Evolutionary conservation across 805 yeast genomes (phyloP).

Genomic region (Pichia scutulata): DNA sequence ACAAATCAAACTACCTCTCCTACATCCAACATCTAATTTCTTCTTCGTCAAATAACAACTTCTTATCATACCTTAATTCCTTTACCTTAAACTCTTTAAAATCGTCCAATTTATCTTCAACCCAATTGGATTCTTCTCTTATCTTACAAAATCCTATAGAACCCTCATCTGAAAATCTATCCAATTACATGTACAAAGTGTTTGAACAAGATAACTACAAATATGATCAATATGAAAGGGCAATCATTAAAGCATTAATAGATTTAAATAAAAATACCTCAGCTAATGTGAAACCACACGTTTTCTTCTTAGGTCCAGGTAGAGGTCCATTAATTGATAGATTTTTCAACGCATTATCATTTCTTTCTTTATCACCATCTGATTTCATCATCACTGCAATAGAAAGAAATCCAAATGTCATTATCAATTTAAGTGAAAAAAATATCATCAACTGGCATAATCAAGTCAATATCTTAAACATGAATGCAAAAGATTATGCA

Average conservation of each 20-base stretch:
- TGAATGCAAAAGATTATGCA: conserved; percentile 53
- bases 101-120: conserved; percentile 9
- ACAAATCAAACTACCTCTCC: conserved; percentile 23
- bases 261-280: conserved; percentile 24
- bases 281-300: conserved; percentile 4
- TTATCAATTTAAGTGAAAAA: conserved; percentile 39
- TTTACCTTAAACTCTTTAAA: conserved; percentile 19
- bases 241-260: conserved; percentile 48
- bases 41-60: conserved; percentile 17
- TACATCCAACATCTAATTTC: conserved; percentile 21
- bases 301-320: conserved; percentile 81
- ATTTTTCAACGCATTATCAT: conserved; percentile 35
- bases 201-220: conserved; percentile 69
- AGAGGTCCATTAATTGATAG: conserved; percentile 71
- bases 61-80: conserved; percentile 23
- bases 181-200: conserved; percentile 50
- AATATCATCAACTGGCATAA: conserved; percentile 47
- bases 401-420: conserved; percentile 66
- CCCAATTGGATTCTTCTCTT: conserved; percentile 10
- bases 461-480: conserved; percentile 41
- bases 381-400: conserved; percentile 44
- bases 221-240: conserved; percentile 59
- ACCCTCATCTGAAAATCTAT: conserved; percentile 56
- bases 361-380: conserved; percentile 21
- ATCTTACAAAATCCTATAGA: conserved; percentile 50